Evolutionary conservation across 2,329 filamentous ascomycete species (phyloP), one percentile per base, ranked within the genome.

Genomic region (Aspergillus pseudoterreus): DNA sequence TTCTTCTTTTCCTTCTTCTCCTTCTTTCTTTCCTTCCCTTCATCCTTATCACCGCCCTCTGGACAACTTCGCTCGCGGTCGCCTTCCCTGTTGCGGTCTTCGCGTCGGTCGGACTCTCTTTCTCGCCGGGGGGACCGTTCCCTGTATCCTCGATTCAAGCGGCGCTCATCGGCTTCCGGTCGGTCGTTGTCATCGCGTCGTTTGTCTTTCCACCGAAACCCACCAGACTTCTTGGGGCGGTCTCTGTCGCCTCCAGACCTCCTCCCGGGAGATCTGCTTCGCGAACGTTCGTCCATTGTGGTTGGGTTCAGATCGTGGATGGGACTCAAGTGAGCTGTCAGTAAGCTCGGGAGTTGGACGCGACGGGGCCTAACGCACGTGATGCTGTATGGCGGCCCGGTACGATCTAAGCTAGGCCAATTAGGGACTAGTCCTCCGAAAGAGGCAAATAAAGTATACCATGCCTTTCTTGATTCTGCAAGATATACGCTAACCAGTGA

Each of bases 141-240:
- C 56, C 63, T 42, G 45, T 51, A 83, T 47, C 81, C 80, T 56
- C 81, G 73, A 51, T 82, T 78, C 56, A 80, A 71, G 51, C 71
- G 71, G 52, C 75, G 69, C 27, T 79, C 75, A 36, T 75, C 71
- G 35, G 77, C 73, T 35, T 66, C 65, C 27, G 63, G 53, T 45
- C 59, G 54, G 45, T 76, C 72, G 54, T 77, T 73, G 56, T 78
- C 74, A 47, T 78, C 72, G 27, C 72, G 70, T 36, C 78, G 74
- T 57, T 77, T 75, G 38, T 77, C 74, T 49, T 78, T 78, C 74
- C 76, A 77, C 51, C 71, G 71, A 58, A 77, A 77, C 2, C 75
- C 75, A 39, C 62, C 64, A 35, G 61, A 71, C 73, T 74, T 69
- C 67, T 69, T 62, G 46, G 67, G 68, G 38, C 63, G 61, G 39